These are phyloP conservation scores for Ustilago nuda DNA, from an alignment of 1,284 basidiomycete species.

Conservation along the genomic window DNA sequence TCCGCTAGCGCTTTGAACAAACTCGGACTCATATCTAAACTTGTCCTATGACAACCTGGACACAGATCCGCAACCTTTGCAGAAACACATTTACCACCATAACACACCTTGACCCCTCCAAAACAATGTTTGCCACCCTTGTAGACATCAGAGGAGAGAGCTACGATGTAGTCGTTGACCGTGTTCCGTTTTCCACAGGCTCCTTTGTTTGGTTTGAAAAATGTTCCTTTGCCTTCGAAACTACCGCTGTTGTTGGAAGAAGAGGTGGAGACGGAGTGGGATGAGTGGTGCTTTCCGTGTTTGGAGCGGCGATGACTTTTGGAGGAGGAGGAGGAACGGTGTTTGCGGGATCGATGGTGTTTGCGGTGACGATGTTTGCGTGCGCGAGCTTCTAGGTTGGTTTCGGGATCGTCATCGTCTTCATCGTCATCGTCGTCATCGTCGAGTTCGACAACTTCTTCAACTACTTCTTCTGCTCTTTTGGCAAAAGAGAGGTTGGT, in stretches of 20 bases:
- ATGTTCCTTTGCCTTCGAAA: constrained; percentile 36
- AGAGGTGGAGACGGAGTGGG: background rate
- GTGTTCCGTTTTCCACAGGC: constrained; percentile 42
- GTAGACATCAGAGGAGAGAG: constrained; percentile 33
- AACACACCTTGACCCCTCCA: constrained; percentile 17
- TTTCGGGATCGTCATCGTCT: constrained; percentile 2
- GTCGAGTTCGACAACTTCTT: background rate
- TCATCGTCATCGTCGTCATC: constrained; percentile 4
- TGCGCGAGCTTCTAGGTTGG: constrained; percentile 10
- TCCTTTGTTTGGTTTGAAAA: constrained; percentile 37
- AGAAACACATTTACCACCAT: constrained; percentile 22
- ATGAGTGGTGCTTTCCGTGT: constrained; percentile 4
- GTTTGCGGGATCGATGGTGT: constrained; percentile 29
- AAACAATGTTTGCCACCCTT: constrained; percentile 31
- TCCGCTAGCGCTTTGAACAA: constrained; percentile 37
- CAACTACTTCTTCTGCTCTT: background rate
- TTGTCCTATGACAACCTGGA: constrained; percentile 28
- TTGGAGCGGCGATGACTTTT: background rate
- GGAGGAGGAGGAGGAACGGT: constrained; percentile 1
- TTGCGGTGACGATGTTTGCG: constrained; percentile 13
- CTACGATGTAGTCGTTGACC: constrained; percentile 36
- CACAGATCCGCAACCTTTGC: constrained; percentile 42
- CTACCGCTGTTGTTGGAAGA: background rate
- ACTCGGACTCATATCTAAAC: constrained; percentile 34
- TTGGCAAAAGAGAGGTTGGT: background rate